Percentiles rank a stretch among this genome's conserved stretches.
phyloP scores from a whole-genome alignment of 208 protist genomes.

The Trypanosomatidae sp. region DNA sequence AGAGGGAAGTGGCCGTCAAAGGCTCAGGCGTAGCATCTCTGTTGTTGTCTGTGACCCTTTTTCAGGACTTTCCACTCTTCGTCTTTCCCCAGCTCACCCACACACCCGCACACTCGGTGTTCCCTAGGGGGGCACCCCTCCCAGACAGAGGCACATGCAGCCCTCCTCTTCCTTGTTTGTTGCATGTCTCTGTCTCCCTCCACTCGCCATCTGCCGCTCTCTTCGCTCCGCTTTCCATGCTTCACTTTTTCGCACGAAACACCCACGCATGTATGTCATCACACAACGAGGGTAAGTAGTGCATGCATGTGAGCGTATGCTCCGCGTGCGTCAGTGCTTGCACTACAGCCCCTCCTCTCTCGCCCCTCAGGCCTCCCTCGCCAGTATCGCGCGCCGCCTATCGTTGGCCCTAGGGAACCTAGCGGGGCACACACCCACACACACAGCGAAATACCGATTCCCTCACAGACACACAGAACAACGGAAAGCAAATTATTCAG shows the following conservation, averaged over 20 bases:
- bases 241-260: neutral
- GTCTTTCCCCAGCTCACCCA: no score
- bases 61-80: no score
- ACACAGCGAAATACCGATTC: neutral
- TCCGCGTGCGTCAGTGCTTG: neutral
- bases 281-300: neutral
- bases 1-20: no score
- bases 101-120: no score
- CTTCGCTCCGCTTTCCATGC: neutral
- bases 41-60: no score
- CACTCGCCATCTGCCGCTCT: neutral
- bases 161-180: neutral
- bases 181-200: neutral
- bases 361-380: neutral
- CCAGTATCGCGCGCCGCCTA: neutral
- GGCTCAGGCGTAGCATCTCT: no score
- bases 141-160: neutral
- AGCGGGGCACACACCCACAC: neutral
- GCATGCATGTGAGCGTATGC: neutral
- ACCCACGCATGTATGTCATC: neutral
- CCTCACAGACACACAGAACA: neutral
- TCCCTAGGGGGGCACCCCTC: no score
- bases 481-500: neutral
- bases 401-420: neutral
- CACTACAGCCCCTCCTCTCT: neutral